Evolutionary conservation across 768 basidiomycete genomes (phyloP), one percentile per base, ranked within the genome.

Genomic region (Boletales sp.): DNA sequence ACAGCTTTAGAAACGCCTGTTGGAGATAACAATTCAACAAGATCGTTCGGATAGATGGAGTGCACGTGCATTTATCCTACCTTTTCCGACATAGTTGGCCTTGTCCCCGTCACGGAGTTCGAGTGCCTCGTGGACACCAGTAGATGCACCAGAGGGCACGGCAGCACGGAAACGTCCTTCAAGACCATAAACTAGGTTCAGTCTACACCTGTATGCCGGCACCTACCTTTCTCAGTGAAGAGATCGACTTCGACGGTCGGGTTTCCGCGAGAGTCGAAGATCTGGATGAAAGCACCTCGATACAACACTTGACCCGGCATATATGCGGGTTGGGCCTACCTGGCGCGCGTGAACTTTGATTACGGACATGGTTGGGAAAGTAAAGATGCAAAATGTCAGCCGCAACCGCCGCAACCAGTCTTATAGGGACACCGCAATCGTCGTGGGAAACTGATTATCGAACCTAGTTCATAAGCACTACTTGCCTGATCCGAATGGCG

Each of bases 191-290:
- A 41, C 8, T 28, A 36, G 55, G 49, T 51, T 53, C 34, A 25
- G 48, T 53, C 49, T 43, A 49, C 51, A 33, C n/a, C 25, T 39
- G 30, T 18, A 41, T 33, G 41, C 15, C 18, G 39, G 34, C 43
- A 53, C 71, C 61, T 63, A 90, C 93, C 94, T 80, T 93, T 92
- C 37, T 66, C 80, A 54, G 94, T 97, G 81, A 80, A 68, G 64
- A 94, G 74, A 69, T 94, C 91, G 68, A 93, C 91, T 74, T 93
- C 94, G 67, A 96, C 91, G 64, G 94, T 95, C 63, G 90, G 93
- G 81, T 97, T 94, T 62, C 94, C 94, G 67, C 95, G 92, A 67
- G 94, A 97, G 81, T 98, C 95, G 71, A 96, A 98, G 84, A 98
- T 95, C 95, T 97, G 64, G 2, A 25, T 21, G 39, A 53, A 54